A percentile compares a stretch with the other conserved stretches of the same genome.
phyloP scores from a whole-genome alignment of 305 asterid genomes.

The Solanum hybrid region DNA sequence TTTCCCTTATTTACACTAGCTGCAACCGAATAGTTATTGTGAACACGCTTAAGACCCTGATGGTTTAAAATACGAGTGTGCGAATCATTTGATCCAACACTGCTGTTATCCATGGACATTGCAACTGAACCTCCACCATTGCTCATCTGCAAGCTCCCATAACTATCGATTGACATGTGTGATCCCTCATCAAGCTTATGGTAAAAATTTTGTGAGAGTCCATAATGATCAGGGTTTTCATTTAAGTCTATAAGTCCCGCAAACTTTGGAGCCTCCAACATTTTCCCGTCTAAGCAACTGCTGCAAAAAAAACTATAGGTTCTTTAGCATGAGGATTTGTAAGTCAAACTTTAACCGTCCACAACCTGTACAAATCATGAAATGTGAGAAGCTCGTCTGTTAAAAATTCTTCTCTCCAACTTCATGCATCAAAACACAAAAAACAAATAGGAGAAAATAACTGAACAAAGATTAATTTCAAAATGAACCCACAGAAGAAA shows the following conservation, averaged over 20 bases:
- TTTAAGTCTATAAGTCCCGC: slow-evolving; percentile 76
- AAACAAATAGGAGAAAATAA: background rate
- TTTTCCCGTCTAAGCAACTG: slow-evolving; percentile 26
- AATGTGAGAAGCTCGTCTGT: background rate
- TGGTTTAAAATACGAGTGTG: slow-evolving; percentile 83
- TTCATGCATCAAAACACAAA: slow-evolving; percentile 4
- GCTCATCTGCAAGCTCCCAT: slow-evolving; percentile 89
- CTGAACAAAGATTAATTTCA: background rate
- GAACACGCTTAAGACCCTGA: slow-evolving; percentile 83
- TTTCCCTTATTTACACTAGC: slow-evolving; percentile 71
- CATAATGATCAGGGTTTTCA: slow-evolving; percentile 68
- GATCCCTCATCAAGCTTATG: slow-evolving; percentile 94
- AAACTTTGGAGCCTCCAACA: slow-evolving; percentile 90
- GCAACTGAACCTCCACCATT: slow-evolving; percentile 98
- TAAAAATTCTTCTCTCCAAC: background rate
- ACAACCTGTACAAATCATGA: background rate
- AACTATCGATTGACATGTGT: slow-evolving; percentile 86
- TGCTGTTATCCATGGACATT: slow-evolving; percentile 91
- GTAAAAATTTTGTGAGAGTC: slow-evolving; percentile 70
- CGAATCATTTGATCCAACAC: slow-evolving; percentile 87
- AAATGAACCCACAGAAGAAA: background rate
- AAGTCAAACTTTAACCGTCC: slow-evolving; percentile 8
- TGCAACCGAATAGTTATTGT: slow-evolving; percentile 62
- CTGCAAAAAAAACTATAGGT: slow-evolving; percentile 5
- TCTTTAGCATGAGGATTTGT: slow-evolving; percentile 41